Percentiles rank a stretch among this genome's conserved stretches.
phyloP scores from a whole-genome alignment of 257 asterid genomes.

The Verbascum thapsus region DNA sequence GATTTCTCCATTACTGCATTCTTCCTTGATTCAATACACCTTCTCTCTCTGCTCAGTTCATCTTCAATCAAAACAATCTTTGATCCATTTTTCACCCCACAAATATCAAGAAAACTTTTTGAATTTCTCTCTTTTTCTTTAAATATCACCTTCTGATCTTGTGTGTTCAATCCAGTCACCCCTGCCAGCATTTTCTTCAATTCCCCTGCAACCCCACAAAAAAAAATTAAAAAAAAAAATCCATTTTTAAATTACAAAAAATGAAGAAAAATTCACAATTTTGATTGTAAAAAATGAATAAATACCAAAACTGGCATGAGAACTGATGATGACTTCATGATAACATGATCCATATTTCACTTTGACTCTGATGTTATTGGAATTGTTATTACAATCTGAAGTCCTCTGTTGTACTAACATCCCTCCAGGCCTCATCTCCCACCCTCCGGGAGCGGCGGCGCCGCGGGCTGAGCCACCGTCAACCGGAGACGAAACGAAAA shows the following conservation, averaged over 20 bases:
- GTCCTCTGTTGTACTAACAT: constrained; percentile 86
- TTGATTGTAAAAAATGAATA: background rate
- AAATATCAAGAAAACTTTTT: constrained; percentile 61
- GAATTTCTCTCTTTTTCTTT: constrained; percentile 82
- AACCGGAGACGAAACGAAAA: constrained; percentile 46
- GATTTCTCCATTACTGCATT: constrained; percentile 63
- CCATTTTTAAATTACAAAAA: background rate
- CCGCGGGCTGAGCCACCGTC: constrained; percentile 32
- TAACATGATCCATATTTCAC: constrained; percentile 66
- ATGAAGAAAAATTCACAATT: background rate
- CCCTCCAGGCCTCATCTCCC: constrained; percentile 90
- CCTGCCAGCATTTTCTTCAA: constrained; percentile 75
- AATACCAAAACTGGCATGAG: constrained; percentile 87
- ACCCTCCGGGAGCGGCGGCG: constrained; percentile 39
- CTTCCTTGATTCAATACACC: constrained; percentile 49
- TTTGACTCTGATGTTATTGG: constrained; percentile 50
- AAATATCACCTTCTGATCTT: constrained; percentile 70
- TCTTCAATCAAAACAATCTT: constrained; percentile 68
- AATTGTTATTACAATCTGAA: constrained; percentile 57
- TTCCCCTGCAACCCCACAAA: constrained; percentile 53
- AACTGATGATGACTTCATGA: constrained; percentile 63
- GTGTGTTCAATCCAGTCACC: constrained; percentile 58
- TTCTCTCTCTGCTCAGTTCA: constrained; percentile 58
- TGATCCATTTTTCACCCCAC: constrained; percentile 76
- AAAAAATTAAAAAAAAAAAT: constrained; percentile 11